Evolutionary conservation across 495 filamentous ascomycete genomes (phyloP).

Genomic region (Aspergillus homomorphus): DNA sequence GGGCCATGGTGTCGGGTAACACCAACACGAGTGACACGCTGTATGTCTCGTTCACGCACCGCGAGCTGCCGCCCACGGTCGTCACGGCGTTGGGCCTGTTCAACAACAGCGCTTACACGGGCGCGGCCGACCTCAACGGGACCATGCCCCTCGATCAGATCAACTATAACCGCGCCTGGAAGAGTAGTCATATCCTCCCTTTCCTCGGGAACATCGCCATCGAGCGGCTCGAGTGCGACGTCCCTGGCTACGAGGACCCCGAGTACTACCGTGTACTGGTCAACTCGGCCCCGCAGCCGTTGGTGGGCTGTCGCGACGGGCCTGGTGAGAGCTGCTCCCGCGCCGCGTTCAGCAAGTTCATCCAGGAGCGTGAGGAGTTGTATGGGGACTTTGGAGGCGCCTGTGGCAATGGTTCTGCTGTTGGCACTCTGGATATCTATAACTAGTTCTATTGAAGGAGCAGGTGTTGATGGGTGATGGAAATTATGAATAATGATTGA

Average conservation of each 20-base stretch:
- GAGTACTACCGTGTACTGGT: constrained; percentile 24
- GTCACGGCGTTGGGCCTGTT: constrained; percentile 23
- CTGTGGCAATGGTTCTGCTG: constrained; percentile 11
- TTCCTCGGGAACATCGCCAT: constrained; percentile 22
- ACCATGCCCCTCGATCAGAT: constrained; percentile 20
- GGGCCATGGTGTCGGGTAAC: constrained; percentile 6
- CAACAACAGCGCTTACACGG: constrained; percentile 21
- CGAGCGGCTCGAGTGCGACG: constrained; percentile 19
- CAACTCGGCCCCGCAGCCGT: constrained; percentile 22
- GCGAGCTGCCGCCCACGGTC: constrained; percentile 21
- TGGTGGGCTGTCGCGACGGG: constrained; percentile 22
- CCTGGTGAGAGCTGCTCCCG: constrained; percentile 22
- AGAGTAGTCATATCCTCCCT: constrained; percentile 19
- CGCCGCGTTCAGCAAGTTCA: constrained; percentile 12
- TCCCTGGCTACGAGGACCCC: constrained; percentile 15
- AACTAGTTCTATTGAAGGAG: background rate
- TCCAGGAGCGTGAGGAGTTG: constrained; percentile 7
- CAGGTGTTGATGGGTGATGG: background rate
- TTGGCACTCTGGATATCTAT: background rate
- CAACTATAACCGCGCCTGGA: constrained; percentile 22
- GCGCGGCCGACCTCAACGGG: constrained; percentile 11
- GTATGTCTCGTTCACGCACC: constrained; percentile 24
- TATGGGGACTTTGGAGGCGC: constrained; percentile 17
- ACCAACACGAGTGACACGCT: constrained; percentile 7
- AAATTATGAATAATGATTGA: background rate